Evolutionary conservation across 2,329 filamentous ascomycete species (phyloP).

Genomic region (Alternaria solani): DNA sequence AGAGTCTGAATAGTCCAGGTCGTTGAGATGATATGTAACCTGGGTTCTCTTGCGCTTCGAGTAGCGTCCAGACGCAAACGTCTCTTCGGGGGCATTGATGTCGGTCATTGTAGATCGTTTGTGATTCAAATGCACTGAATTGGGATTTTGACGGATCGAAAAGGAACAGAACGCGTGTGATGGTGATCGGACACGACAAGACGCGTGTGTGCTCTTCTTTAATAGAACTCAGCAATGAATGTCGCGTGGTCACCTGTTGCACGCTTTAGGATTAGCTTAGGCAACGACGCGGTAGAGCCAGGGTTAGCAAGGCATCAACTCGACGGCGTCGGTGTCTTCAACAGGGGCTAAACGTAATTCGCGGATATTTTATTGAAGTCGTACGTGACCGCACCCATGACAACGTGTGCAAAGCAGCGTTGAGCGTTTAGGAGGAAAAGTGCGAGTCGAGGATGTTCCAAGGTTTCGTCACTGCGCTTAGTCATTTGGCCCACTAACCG

Average conservation of each 20-base stretch:
- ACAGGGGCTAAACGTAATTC: neutral
- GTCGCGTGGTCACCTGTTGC: conserved; percentile 24
- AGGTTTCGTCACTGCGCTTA: conserved; percentile 21
- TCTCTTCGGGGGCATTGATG: conserved; percentile 10
- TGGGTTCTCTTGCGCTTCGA: conserved; percentile 48
- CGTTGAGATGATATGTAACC: conserved; percentile 41
- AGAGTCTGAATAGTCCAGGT: conserved; percentile 30
- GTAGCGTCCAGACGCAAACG: conserved; percentile 34
- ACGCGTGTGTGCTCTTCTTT: conserved; percentile 31
- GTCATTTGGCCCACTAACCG: conserved; percentile 28
- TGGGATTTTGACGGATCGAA: neutral
- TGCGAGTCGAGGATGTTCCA: neutral
- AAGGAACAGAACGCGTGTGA: conserved; percentile 15
- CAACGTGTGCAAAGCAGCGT: neutral
- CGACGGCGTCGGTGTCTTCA: conserved; percentile 6
- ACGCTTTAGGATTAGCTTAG: conserved; percentile 39
- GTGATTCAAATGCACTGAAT: neutral
- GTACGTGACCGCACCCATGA: neutral
- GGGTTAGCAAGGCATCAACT: conserved; percentile 43
- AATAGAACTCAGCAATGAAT: conserved; percentile 21
- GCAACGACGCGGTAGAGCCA: conserved; percentile 39
- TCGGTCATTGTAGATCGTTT: conserved; percentile 26
- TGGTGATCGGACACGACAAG: conserved; percentile 30
- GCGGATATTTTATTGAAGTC: neutral
- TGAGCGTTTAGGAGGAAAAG: neutral